A percentile compares a stretch with the other conserved stretches of the same genome.
These are phyloP conservation scores for Leccinum solheimii DNA, from an alignment of 1,284 basidiomycete genomes.

Conservation along the genomic window DNA sequence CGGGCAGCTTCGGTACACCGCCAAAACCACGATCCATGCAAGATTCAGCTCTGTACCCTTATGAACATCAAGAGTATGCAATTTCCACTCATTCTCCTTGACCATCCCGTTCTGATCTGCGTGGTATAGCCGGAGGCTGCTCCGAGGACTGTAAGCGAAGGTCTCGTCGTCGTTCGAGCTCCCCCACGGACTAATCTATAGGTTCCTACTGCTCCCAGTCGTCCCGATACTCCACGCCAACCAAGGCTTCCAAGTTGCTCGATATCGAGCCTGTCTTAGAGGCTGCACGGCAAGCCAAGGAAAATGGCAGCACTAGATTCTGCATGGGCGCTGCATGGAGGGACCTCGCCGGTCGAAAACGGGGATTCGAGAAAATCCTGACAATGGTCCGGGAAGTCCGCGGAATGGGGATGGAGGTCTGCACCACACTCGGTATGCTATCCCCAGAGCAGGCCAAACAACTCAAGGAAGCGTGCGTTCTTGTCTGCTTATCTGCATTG, in stretches of 20 bases:
- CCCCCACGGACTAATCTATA: constrained; percentile 30
- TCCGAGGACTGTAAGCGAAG: constrained; percentile 83
- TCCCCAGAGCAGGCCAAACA: constrained; percentile 90
- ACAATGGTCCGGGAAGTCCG: constrained; percentile 90
- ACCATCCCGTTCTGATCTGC: constrained; percentile 3
- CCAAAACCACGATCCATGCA: constrained; percentile 81
- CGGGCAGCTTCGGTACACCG: constrained; percentile 83
- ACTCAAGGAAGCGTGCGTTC: constrained; percentile 85
- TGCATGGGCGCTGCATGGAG: constrained; percentile 99
- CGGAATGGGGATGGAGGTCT: constrained; percentile 95
- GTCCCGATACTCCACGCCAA: constrained; percentile 86
- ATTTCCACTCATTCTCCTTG: constrained; percentile 26
- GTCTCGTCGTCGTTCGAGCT: not conserved
- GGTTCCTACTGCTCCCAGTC: constrained; percentile 98
- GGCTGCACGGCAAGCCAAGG: constrained; percentile 91
- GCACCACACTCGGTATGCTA: constrained; percentile 97
- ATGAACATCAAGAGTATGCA: constrained; percentile 98
- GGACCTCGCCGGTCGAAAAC: constrained; percentile 90
- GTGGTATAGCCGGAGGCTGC: constrained; percentile 82
- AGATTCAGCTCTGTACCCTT: constrained; percentile 95
- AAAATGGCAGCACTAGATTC: constrained; percentile 94
- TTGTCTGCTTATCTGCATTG: constrained; percentile 3
- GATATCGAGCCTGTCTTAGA: constrained; percentile 91
- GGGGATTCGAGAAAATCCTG: constrained; percentile 92
- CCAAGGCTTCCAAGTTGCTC: constrained; percentile 87